Base-by-base conservation (phyloP, 768 basidiomycete genomes). In the Postia placenta region DNA sequence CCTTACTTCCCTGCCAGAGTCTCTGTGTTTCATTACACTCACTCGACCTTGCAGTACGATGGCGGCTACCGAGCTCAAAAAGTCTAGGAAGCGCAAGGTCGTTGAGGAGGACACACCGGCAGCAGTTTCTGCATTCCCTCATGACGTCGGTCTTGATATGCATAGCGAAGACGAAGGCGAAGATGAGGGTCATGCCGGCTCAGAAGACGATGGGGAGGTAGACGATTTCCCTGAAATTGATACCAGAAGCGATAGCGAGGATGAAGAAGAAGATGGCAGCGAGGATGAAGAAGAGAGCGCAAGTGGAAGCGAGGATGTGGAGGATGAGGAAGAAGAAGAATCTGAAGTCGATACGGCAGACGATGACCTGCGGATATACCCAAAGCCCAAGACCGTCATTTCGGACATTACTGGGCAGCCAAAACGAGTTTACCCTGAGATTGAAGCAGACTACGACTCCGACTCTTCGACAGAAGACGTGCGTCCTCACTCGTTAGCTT, bases 381-480 rank as follows among this genome's bases (percentile, higher is more conserved):
- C 85, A 22, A 78, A 76, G 64, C 67, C 82, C 38, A 86, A 83
- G 66, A 81, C 76, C 23, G 67, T 91, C 30, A 73, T 83, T 47
- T 92, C 90, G 35, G 71, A 81, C 49, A 85, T 93, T 54, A 94
- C 92, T 50, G 86, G 89, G n/a, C 80, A 83, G 53, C 81, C 75
- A 49, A 92, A 90, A 73, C 77, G 75, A 51, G 81, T 91, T 33
- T 92, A 87, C 63, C 89, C 89, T 39, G 85, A 88, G 59, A 93
- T 93, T 61, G 90, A 91, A 56, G 86, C 92, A 9, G 83, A 87
- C 49, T 94, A 94, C 62, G 90, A 91, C 61, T 90, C 87, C 2
- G 92, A 94, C 66, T 91, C 88, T 5, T 91, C 88, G 4, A 93
- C 88, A 2, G 92, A 94, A 75, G 89, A 94, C 54, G 91, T 92